These are phyloP conservation scores for Diaporthe ilicicola DNA, from an alignment of 2,329 filamentous ascomycete genomes.

Conservation along the genomic window DNA sequence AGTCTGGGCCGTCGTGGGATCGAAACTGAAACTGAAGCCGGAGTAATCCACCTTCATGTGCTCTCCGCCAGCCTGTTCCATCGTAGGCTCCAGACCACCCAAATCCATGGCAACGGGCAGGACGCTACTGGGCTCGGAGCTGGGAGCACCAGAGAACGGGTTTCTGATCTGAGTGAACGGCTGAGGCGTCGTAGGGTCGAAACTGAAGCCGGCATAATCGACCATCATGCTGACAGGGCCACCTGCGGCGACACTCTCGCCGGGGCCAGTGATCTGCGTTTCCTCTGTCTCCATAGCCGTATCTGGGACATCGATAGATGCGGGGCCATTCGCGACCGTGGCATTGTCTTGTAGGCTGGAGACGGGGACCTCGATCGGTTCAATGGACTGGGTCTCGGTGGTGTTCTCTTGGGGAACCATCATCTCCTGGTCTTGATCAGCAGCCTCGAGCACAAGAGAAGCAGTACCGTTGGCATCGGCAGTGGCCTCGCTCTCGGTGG, in stretches of 20 bases:
- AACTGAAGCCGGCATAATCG: neutral
- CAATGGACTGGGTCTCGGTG: neutral
- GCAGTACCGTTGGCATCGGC: neutral
- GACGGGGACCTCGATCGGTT: no score
- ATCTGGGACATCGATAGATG: no score
- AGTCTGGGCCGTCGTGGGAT: neutral
- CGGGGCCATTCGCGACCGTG: neutral
- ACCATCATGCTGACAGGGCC: neutral
- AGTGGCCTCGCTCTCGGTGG: neutral
- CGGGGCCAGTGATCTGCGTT: no score
- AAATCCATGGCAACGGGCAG: neutral
- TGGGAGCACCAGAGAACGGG: neutral
- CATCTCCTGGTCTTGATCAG: neutral
- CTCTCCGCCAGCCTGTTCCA: no score
- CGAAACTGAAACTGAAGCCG: neutral
- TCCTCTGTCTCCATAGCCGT: neutral
- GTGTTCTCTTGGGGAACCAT: no score
- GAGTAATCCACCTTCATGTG: no score
- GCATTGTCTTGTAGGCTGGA: neutral
- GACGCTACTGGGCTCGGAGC: neutral
- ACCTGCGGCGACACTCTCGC: neutral
- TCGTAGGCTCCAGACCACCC: neutral
- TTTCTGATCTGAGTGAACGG: neutral
- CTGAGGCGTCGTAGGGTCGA: neutral
- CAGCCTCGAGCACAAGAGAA: neutral